Percentiles rank a stretch among this genome's conserved stretches.
These are phyloP conservation scores for Chalciporus sp. DNA, from an alignment of 1,284 basidiomycete species.

Conservation along the genomic window DNA sequence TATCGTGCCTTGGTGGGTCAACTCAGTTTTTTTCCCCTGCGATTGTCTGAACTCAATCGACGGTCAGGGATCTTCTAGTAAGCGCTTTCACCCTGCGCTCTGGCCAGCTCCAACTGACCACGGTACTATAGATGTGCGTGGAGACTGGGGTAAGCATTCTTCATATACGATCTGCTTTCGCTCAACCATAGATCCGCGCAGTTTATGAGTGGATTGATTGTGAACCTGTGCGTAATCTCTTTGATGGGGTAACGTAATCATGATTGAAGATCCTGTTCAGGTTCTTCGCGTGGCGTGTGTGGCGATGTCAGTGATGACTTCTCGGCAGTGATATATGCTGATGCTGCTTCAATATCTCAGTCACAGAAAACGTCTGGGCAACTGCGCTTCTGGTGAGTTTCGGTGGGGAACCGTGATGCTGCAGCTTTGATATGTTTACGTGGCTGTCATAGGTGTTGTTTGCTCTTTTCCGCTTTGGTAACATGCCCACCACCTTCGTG, in stretches of 20 bases:
- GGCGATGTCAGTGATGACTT: background rate
- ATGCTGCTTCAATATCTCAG: background rate
- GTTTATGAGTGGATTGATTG: constrained; percentile 3
- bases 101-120: background rate
- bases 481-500: too few relatives aligned
- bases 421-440: too few relatives aligned
- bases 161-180: background rate
- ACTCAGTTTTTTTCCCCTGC: too few relatives aligned
- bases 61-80: background rate
- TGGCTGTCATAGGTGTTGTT: background rate
- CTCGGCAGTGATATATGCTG: too few relatives aligned
- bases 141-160: background rate
- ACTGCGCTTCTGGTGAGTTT: background rate
- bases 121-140: background rate
- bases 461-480: too few relatives aligned
- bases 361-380: background rate
- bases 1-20: background rate
- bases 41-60: too few relatives aligned
- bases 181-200: background rate
- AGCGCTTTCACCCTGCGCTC: background rate
- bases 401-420: too few relatives aligned
- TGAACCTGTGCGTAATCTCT: constrained; percentile 3
- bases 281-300: constrained; percentile 6
- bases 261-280: background rate
- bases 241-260: background rate